A percentile compares a stretch with the other conserved stretches of the same genome.
Evolutionary conservation across 169 alveolate species (phyloP).

Genomic region (Cryptosporidium tyzzeri): DNA sequence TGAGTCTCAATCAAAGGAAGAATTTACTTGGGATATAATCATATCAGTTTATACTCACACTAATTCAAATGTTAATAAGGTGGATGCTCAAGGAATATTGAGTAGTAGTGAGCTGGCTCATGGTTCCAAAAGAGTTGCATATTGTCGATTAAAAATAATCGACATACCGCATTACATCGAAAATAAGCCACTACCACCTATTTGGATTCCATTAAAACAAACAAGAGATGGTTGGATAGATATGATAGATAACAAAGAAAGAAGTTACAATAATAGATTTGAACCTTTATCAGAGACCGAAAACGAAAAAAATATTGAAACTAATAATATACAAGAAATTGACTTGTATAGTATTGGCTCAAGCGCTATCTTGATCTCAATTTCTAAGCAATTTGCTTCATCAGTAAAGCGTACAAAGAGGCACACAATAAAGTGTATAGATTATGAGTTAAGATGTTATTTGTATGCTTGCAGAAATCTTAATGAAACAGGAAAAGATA

Average conservation of each 20-base stretch:
- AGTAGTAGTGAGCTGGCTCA: slow-evolving; percentile 31
- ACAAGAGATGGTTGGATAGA: slow-evolving; percentile 82
- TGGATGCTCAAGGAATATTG: slow-evolving; percentile 8
- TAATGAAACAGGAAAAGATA: slow-evolving; percentile 78
- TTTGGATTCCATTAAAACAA: slow-evolving; percentile 87
- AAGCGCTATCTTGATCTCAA: slow-evolving; percentile 55
- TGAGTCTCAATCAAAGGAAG: slow-evolving; percentile 65
- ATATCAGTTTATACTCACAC: slow-evolving; percentile 64
- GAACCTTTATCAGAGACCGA: slow-evolving; percentile 3
- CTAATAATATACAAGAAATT: slow-evolving; percentile 29
- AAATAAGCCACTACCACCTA: slow-evolving; percentile 84
- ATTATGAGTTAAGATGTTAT: slow-evolving; percentile 89
- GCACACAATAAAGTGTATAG: slow-evolving; percentile 76
- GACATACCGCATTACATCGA: slow-evolving; percentile 84
- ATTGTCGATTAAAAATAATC: slow-evolving; percentile 79
- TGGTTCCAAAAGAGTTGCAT: slow-evolving; percentile 82
- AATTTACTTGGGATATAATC: slow-evolving; percentile 61
- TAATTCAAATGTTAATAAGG: slow-evolving; percentile 2
- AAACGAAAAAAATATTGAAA: slow-evolving; percentile 4
- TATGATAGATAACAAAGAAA: slow-evolving; percentile 78
- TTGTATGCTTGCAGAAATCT: slow-evolving; percentile 86
- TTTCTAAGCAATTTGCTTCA: slow-evolving; percentile 37
- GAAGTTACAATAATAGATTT: slow-evolving; percentile 3
- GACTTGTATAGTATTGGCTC: slow-evolving; percentile 69
- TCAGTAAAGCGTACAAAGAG: slow-evolving; percentile 54